Evolutionary conservation across 2,329 filamentous ascomycete genomes (phyloP).

Genomic region (Botryosphaeria dothidea): DNA sequence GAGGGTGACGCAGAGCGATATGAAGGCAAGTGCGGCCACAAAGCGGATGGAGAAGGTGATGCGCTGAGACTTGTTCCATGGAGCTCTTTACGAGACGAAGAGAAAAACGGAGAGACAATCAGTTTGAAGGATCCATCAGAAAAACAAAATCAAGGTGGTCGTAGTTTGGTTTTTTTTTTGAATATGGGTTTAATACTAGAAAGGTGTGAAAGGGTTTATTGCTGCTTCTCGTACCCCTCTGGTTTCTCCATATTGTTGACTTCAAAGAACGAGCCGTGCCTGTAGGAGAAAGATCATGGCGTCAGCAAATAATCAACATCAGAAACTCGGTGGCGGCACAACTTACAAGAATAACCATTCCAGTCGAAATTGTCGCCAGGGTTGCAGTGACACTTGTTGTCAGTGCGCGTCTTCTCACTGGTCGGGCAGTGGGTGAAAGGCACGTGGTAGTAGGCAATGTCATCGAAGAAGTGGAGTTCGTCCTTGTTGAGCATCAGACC

Average conservation of each 20-base stretch:
- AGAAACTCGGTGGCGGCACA: no score
- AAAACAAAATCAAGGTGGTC: background rate
- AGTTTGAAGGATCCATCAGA: constrained; percentile 6
- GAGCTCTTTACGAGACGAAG: constrained; percentile 8
- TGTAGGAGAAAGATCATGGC: constrained; percentile 36
- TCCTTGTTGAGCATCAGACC: constrained; percentile 85
- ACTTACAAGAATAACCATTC: constrained; percentile 95
- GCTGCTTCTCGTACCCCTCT: constrained; percentile 64
- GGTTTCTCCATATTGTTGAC: constrained; percentile 80
- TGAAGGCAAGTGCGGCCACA: background rate
- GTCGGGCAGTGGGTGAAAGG: constrained; percentile 98
- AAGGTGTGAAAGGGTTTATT: constrained; percentile 16
- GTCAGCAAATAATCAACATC: no score
- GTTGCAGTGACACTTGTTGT: constrained; percentile 92
- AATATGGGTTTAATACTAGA: constrained; percentile 2
- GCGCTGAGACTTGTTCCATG: constrained; percentile 15
- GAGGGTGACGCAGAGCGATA: background rate
- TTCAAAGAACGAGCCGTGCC: constrained; percentile 82
- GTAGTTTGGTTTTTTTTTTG: background rate
- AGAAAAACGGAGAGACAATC: constrained; percentile 4
- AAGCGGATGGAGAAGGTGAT: constrained; percentile 6
- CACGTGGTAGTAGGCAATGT: constrained; percentile 97
- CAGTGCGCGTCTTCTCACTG: constrained; percentile 76
- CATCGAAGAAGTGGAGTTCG: constrained; percentile 97
- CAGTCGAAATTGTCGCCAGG: constrained; percentile 98